These are phyloP conservation scores for Cutaneotrichosporon sp. DNA, from an alignment of 1,284 basidiomycete species.

Conservation along the genomic window DNA sequence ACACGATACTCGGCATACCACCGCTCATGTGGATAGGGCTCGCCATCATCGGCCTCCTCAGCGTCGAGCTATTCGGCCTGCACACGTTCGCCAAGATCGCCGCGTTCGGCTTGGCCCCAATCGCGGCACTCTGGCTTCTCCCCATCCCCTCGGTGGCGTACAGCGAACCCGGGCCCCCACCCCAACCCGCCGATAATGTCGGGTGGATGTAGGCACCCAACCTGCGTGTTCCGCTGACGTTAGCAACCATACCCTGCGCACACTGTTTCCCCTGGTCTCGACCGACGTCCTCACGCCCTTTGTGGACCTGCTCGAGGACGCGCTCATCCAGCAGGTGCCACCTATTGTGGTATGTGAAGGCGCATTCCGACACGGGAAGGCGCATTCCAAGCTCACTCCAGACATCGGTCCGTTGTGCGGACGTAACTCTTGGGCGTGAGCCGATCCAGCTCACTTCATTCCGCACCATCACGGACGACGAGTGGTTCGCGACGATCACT, in stretches of 20 bases:
- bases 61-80: slow-evolving; percentile 6
- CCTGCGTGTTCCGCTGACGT: slow-evolving; percentile 8
- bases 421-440: slow-evolving; percentile 46
- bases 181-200: slow-evolving; percentile 14
- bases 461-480: slow-evolving; percentile 44
- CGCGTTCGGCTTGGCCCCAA: slow-evolving; percentile 1
- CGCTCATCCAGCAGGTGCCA: slow-evolving; percentile 50
- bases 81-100: background rate
- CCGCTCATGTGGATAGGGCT: background rate
- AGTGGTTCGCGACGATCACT: slow-evolving; percentile 50
- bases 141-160: background rate
- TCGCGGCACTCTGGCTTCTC: slow-evolving; percentile 14
- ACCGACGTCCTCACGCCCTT: slow-evolving; percentile 54
- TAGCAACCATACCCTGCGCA: slow-evolving; percentile 49
- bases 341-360: slow-evolving; percentile 35
- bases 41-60: slow-evolving; percentile 6
- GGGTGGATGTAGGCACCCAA: slow-evolving; percentile 20
- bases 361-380: background rate
- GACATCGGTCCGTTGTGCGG: slow-evolving; percentile 50
- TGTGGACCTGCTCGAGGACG: slow-evolving; percentile 54
- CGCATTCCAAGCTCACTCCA: slow-evolving; percentile 12
- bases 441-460: slow-evolving; percentile 49
- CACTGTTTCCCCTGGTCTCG: slow-evolving; percentile 51
- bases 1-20: background rate
- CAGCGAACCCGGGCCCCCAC: slow-evolving; percentile 7